Evolutionary conservation across 208 protist genomes (phyloP).

Genomic region (Acanthamoeba triangularis): DNA sequence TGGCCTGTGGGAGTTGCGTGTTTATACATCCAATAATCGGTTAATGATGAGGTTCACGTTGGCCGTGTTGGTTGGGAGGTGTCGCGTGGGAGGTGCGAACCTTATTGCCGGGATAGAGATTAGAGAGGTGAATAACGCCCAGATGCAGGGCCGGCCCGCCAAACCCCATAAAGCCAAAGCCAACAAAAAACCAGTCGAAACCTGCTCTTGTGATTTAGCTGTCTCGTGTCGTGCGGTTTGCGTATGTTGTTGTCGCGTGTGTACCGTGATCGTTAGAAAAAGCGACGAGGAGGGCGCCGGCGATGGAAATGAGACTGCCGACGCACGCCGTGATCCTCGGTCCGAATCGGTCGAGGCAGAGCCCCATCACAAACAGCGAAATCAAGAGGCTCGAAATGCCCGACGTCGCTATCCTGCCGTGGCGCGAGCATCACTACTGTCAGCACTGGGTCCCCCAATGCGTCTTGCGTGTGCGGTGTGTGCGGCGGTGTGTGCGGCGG

Average conservation of each 20-base stretch:
- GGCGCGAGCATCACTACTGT: too few relatives aligned
- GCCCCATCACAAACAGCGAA: conserved; percentile 28
- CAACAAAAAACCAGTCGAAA: conserved; percentile 8
- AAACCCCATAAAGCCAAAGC: conserved; percentile 15
- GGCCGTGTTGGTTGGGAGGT: not conserved
- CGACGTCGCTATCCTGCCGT: not conserved
- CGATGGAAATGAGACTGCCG: not conserved
- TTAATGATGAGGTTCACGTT: too few relatives aligned
- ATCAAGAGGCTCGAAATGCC: conserved; percentile 32
- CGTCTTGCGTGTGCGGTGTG: not conserved
- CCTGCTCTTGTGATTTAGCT: not conserved
- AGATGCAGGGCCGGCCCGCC: conserved; percentile 37
- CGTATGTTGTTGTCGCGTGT: too few relatives aligned
- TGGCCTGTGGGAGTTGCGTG: not conserved
- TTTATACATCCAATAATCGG: not conserved
- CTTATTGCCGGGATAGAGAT: not conserved
- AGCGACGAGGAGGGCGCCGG: not conserved
- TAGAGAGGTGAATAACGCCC: not conserved
- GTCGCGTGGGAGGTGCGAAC: not conserved
- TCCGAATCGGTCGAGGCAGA: conserved; percentile 30
- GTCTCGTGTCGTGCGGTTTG: not conserved
- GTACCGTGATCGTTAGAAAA: conserved; percentile 6
- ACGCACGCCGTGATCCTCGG: not conserved
- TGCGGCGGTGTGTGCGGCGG: too few relatives aligned
- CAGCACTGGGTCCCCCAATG: too few relatives aligned